phyloP scores from a whole-genome alignment of 1,284 basidiomycete genomes.

The Puccinia novopanici region DNA sequence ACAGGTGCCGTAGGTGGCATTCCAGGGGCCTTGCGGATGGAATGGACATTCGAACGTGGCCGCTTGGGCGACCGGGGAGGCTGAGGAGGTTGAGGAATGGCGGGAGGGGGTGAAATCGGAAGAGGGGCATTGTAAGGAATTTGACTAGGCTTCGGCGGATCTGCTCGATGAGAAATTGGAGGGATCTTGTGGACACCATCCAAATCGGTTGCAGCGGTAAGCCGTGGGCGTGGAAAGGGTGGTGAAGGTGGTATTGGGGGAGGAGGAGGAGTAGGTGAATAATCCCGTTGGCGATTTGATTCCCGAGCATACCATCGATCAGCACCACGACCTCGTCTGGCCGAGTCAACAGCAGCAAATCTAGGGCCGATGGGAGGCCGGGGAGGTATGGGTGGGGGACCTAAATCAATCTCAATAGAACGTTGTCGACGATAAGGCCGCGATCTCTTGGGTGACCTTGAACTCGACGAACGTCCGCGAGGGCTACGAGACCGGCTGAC shows the following conservation, averaged over 20 bases:
- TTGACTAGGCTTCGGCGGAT: background rate
- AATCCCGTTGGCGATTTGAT: slow-evolving; percentile 17
- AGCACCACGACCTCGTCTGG: background rate
- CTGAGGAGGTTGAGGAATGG: slow-evolving; percentile 13
- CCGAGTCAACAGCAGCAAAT: slow-evolving; percentile 21
- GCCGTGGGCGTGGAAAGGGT: background rate
- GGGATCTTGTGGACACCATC: background rate
- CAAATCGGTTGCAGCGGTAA: background rate
- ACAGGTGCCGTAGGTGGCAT: too few species aligned
- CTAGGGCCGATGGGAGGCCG: slow-evolving; percentile 45
- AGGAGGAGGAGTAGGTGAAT: slow-evolving; percentile 12
- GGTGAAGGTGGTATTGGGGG: slow-evolving; percentile 19
- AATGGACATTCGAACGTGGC: too few species aligned
- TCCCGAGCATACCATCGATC: slow-evolving; percentile 16
- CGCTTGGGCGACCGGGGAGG: too few species aligned
- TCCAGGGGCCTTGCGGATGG: too few species aligned
- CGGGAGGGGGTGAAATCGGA: slow-evolving; percentile 28
- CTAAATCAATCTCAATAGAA: slow-evolving; percentile 30
- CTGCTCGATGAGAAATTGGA: background rate
- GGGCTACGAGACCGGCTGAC: slow-evolving; percentile 40
- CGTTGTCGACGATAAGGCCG: slow-evolving; percentile 4
- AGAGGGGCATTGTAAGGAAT: slow-evolving; percentile 1
- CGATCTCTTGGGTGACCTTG: slow-evolving; percentile 31
- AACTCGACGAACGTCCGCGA: slow-evolving; percentile 34
- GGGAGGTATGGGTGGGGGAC: slow-evolving; percentile 23